Percentiles rank a stretch among this genome's conserved stretches.
Evolutionary conservation across 2,329 filamentous ascomycete species (phyloP).

Genomic region (Colletotrichum australisinense): DNA sequence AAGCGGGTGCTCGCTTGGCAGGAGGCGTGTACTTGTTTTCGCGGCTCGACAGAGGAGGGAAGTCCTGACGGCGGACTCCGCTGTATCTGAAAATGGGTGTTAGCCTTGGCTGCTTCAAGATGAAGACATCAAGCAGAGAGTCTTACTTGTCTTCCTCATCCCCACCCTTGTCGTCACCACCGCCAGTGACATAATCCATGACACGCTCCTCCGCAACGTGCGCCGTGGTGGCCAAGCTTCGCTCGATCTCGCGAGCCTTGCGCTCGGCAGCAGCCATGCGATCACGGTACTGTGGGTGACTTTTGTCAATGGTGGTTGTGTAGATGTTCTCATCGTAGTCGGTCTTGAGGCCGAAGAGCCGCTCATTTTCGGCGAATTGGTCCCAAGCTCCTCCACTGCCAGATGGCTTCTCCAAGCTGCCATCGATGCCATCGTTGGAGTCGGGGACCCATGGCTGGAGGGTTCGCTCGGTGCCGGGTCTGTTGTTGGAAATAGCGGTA

Average conservation of each 20-base stretch:
- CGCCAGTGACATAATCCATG: slow-evolving; percentile 72
- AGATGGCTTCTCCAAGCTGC: slow-evolving; percentile 74
- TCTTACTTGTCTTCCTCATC: slow-evolving; percentile 94
- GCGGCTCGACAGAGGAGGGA: slow-evolving; percentile 70
- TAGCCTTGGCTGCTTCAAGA: background rate
- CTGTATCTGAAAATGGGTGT: slow-evolving; percentile 75
- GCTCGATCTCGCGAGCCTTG: slow-evolving; percentile 91
- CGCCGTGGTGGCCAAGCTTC: slow-evolving; percentile 76
- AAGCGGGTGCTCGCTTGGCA: slow-evolving; percentile 82
- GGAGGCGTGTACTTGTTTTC: slow-evolving; percentile 89
- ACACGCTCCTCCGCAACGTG: slow-evolving; percentile 93
- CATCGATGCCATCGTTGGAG: slow-evolving; percentile 69
- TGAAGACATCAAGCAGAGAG: background rate
- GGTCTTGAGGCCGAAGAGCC: slow-evolving; percentile 86
- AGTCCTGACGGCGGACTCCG: slow-evolving; percentile 84
- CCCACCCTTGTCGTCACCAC: slow-evolving; percentile 71
- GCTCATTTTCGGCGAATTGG: slow-evolving; percentile 92
- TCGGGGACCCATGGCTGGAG: slow-evolving; percentile 87
- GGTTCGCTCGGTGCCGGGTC: slow-evolving; percentile 76
- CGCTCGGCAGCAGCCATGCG: slow-evolving; percentile 82
- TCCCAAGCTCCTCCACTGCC: slow-evolving; percentile 75
- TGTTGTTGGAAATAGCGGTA: slow-evolving; percentile 83
- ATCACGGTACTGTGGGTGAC: slow-evolving; percentile 83
- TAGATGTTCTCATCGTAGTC: slow-evolving; percentile 96
- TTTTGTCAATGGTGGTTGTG: slow-evolving; percentile 90